phyloP scores from a whole-genome alignment of 2,329 filamentous ascomycete genomes.

The Pseudocercospora cruenta region DNA sequence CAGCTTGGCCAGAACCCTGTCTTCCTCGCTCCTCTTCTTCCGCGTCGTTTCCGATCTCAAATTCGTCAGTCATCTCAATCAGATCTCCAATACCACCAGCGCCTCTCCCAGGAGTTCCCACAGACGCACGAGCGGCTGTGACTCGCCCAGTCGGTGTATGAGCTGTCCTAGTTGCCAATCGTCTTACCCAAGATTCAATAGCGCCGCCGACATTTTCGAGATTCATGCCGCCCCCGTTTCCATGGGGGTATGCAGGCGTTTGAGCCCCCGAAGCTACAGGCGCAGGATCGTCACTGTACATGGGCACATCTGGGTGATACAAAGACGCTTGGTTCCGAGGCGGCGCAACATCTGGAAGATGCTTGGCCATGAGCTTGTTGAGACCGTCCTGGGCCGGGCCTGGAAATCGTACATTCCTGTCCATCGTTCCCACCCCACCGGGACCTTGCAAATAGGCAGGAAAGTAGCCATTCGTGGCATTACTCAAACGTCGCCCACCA shows the following conservation, averaged over 20 bases:
- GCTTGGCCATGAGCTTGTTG: slow-evolving; percentile 81
- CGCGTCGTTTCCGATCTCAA: slow-evolving; percentile 45
- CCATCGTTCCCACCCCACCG: slow-evolving; percentile 84
- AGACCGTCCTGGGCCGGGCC: slow-evolving; percentile 84
- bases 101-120: slow-evolving; percentile 37
- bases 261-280: slow-evolving; percentile 31
- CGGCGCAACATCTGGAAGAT: slow-evolving; percentile 74
- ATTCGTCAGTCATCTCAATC: slow-evolving; percentile 71
- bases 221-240: slow-evolving; percentile 41
- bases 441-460: slow-evolving; percentile 71
- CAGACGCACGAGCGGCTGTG: slow-evolving; percentile 32
- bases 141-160: slow-evolving; percentile 17
- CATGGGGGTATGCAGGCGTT: slow-evolving; percentile 32
- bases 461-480: slow-evolving; percentile 45
- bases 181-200: slow-evolving; percentile 87
- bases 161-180: slow-evolving; percentile 68
- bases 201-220: slow-evolving; percentile 84
- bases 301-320: slow-evolving; percentile 66
- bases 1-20: slow-evolving; percentile 24
- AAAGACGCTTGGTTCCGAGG: slow-evolving; percentile 59
- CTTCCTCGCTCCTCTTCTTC: slow-evolving; percentile 38
- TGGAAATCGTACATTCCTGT: slow-evolving; percentile 69
- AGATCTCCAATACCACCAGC: slow-evolving; percentile 62
- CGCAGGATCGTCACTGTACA: slow-evolving; percentile 42
- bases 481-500: slow-evolving; percentile 43